Base-by-base conservation (phyloP, 176 grass and related monocot genomes). In the Triticum monococcum region DNA sequence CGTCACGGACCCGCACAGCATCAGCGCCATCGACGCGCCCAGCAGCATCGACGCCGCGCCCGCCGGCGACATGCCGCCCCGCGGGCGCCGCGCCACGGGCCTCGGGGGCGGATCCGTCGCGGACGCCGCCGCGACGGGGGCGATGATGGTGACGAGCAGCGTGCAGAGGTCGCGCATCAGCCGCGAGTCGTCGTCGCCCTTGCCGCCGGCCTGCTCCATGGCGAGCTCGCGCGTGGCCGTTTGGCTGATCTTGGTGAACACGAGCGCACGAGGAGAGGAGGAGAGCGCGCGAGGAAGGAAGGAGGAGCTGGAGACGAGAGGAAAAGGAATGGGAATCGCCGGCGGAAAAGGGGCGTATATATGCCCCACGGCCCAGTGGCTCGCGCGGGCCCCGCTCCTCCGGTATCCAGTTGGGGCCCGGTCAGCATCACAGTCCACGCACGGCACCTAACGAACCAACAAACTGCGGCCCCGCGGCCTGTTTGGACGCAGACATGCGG, bases 1-100 rank as follows among this genome's bases (percentile, higher is more conserved):
- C 20, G 93, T 95, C 59, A 98, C 92, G 13, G 93, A 94, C 3
- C 96, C 96, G 71, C 96, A 93, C 3, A 98, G 84, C 91, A 98
- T 95, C 24, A 98, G 91, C 84, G 96, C 86, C 54, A 98, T 30
- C 36, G 96, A 94, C 40, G 86, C 91, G 22, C 96, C 96, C 0
- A 98, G 85, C 0, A 95, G 88, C 89, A 98, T 80, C 56, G 89
- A 89, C 43, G 91, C 91, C 75, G 83, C 57, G 24, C 65, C 93
- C 9, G 86, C 89, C 10, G 88, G 88, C 0, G 90, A 89, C 45
- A 88, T 46, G 14, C 59, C 77, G 5, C 59, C 80, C 22, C 74
- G 40, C 6, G 45, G 13, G 57, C 38, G 36, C n/a, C 5, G 56
- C 16, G 18, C 26, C 5, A 23, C n/a, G 14, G 5, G 0, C 13